phyloP scores from a whole-genome alignment of 306 rosid genomes.

The Aeschynomene evenia region DNA sequence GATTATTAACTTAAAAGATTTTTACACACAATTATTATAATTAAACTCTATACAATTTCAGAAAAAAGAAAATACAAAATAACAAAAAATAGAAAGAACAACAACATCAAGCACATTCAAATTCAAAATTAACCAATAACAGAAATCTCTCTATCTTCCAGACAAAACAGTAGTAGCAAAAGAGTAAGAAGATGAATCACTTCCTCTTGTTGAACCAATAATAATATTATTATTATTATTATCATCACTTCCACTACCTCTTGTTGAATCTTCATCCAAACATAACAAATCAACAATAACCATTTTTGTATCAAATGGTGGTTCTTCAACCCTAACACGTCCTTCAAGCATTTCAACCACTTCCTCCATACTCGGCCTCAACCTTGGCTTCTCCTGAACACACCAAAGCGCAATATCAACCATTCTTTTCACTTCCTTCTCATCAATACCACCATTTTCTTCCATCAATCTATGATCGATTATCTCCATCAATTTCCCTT shows the following conservation, averaged over 20 bases:
- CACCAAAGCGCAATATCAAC: slow-evolving; percentile 83
- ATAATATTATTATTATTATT: too few relatives aligned
- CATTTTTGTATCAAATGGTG: slow-evolving; percentile 80
- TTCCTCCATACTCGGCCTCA: slow-evolving; percentile 64
- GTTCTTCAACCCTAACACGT: slow-evolving; percentile 56
- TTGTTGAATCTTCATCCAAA: slow-evolving; percentile 33
- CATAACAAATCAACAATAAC: slow-evolving; percentile 58
- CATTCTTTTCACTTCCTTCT: slow-evolving; percentile 58
- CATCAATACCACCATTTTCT: slow-evolving; percentile 41
- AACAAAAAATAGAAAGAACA: not conserved
- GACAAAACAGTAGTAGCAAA: slow-evolving; percentile 48
- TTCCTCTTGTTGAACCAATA: too few relatives aligned
- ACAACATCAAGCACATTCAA: not conserved
- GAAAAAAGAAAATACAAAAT: too few relatives aligned
- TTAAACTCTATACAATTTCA: too few relatives aligned
- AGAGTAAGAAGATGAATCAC: slow-evolving; percentile 36
- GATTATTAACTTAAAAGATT: too few relatives aligned
- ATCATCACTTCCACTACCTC: not conserved
- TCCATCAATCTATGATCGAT: slow-evolving; percentile 61
- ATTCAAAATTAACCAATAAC: not conserved
- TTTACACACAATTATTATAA: too few relatives aligned
- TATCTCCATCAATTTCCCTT: slow-evolving; percentile 73
- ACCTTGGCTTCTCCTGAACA: slow-evolving; percentile 72
- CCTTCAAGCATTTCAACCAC: slow-evolving; percentile 91
- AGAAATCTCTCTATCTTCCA: slow-evolving; percentile 48